Conservation (phyloP, 2,329 filamentous ascomycete species). For the Dothidotthia symphoricarpi region DNA sequence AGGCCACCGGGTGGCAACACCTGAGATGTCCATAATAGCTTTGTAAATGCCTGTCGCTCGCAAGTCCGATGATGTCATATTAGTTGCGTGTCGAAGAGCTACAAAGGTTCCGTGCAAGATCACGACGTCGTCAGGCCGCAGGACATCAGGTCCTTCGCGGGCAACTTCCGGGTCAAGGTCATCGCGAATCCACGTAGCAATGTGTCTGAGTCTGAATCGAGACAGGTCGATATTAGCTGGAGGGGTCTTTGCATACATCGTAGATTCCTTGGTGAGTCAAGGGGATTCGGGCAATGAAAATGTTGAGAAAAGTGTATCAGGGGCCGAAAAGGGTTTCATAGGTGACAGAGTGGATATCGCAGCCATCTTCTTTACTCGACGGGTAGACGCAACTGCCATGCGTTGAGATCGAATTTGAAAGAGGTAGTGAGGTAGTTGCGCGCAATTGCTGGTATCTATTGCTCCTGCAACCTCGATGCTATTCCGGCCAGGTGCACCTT, state of each 20-base stretch:
- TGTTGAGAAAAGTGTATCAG: too few relatives aligned
- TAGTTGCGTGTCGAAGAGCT: conserved; percentile 17
- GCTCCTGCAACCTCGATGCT: too few relatives aligned
- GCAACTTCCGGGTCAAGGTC: conserved; percentile 48
- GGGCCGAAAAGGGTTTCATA: too few relatives aligned
- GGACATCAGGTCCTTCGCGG: conserved; percentile 45
- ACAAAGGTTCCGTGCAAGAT: conserved; percentile 46
- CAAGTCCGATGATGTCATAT: conserved; percentile 37
- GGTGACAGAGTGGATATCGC: too few relatives aligned
- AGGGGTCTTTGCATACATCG: conserved; percentile 8
- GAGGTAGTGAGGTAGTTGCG: too few relatives aligned
- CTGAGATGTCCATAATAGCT: conserved; percentile 45
- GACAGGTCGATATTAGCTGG: conserved; percentile 20
- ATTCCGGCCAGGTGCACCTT: too few relatives aligned
- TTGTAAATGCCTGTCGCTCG: conserved; percentile 49
- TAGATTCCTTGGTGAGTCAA: neutral
- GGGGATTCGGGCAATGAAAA: too few relatives aligned
- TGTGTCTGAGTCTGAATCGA: conserved; percentile 34
- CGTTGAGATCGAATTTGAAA: too few relatives aligned
- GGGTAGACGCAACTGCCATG: too few relatives aligned
- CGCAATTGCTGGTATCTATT: too few relatives aligned
- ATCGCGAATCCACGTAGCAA: conserved; percentile 49
- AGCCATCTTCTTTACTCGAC: too few relatives aligned
- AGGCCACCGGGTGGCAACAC: conserved; percentile 51
- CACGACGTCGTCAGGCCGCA: conserved; percentile 47